phyloP scores from a whole-genome alignment of 1,284 basidiomycete species.

The Afroboletus lepidellus region DNA sequence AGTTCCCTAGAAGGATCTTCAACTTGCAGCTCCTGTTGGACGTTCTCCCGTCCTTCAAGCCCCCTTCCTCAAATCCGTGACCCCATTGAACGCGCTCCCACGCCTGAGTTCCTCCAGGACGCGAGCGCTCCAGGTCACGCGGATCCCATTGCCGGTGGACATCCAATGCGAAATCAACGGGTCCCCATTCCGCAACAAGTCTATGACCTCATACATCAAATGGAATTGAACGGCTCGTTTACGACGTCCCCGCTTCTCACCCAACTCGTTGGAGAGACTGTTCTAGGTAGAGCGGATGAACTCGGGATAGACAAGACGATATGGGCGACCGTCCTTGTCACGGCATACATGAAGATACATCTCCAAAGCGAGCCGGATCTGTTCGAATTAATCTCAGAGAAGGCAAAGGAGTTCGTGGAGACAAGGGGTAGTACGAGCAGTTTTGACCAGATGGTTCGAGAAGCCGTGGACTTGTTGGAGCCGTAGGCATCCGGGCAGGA shows the following conservation, averaged over 20 bases:
- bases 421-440: background rate
- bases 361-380: slow-evolving; percentile 36
- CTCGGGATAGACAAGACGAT: slow-evolving; percentile 24
- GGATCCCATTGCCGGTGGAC: no score
- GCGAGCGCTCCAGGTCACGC: background rate
- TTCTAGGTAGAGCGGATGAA: slow-evolving; percentile 28
- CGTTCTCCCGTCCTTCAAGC: slow-evolving; percentile 32
- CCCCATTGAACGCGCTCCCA: slow-evolving; percentile 20
- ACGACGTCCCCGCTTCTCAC: slow-evolving; percentile 25
- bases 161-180: background rate
- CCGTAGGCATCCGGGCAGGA: no score
- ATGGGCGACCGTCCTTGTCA: slow-evolving; percentile 44
- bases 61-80: slow-evolving; percentile 22
- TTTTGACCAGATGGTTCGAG: slow-evolving; percentile 25
- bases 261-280: slow-evolving; percentile 29
- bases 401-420: slow-evolving; percentile 36
- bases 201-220: slow-evolving; percentile 38
- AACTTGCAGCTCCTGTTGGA: slow-evolving; percentile 33
- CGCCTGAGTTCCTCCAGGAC: slow-evolving; percentile 26
- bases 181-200: slow-evolving; percentile 26
- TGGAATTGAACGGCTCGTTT: slow-evolving; percentile 51
- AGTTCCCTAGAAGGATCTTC: slow-evolving; percentile 43
- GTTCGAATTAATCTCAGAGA: slow-evolving; percentile 37
- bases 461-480: slow-evolving; percentile 11
- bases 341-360: slow-evolving; percentile 39